Evolutionary conservation across 768 basidiomycete species (phyloP), one percentile per base, ranked within the genome.

Genomic region (Hypsizygus marmoreus): DNA sequence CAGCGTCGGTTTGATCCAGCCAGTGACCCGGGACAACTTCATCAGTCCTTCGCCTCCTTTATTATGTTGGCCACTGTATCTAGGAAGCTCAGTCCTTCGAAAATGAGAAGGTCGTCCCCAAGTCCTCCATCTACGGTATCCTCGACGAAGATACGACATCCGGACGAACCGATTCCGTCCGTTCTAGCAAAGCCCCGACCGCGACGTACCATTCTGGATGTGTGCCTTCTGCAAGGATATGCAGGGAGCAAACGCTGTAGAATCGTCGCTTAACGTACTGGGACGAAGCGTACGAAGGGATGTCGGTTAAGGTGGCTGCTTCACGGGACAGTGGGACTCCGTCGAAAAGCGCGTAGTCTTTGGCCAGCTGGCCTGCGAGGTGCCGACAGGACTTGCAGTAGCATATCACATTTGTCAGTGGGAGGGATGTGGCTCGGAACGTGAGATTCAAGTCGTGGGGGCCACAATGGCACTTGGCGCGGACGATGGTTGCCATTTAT

Each of bases 361-460:
- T 53, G 22, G 45, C 49, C 9, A 62, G 30, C 28, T 56, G 52
- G 26, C 64, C 64, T 8, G 59, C 59, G 16, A 34, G 47, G 20
- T 64, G 64, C 7, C 62, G 49, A 40, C 64, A 66, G 25, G 52
- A 32, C 34, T 60, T 58, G 50, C 64, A 66, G 40, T 64, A 56
- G 46, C 63, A 65, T 7, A 63, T 34, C 35, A 42, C 44, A 30
- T 32, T 55, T 2, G 37, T 12, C 6, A 56, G 46, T 0, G 60
- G 62, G 6, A 63, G 46, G 16, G 51, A 44, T 12, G 42, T 28
- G 8, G 53, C 57, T 5, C 16, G 6, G 34, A 62, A 55, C 2
- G 51, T 48, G 13, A 59, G 44, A 6, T 43, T 30, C 19, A 58
- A 55, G 6, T 33, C 34, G 24, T 56, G 56, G 23, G 50, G 41